These are phyloP conservation scores for Raffaelea ambrosiae DNA, from an alignment of 2,329 filamentous ascomycete genomes.

Conservation along the genomic window DNA sequence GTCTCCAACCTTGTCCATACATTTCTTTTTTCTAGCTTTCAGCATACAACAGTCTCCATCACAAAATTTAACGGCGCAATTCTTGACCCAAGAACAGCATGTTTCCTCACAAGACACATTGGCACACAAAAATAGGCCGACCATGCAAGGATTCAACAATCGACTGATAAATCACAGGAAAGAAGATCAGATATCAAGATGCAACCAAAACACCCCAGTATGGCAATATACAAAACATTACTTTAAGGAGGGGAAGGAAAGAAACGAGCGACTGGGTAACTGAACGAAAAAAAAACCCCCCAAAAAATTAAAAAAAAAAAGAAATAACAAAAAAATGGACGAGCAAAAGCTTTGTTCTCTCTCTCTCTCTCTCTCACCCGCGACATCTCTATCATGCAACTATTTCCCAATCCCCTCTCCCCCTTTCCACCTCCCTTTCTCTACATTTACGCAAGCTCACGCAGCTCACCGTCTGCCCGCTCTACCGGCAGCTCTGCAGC, in stretches of 20 bases:
- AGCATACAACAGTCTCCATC: too few relatives aligned
- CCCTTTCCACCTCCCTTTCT: too few relatives aligned
- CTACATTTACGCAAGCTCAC: constrained; percentile 20
- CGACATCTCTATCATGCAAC: background rate
- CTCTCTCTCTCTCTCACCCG: background rate
- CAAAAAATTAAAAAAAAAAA: background rate
- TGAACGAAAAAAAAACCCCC: background rate
- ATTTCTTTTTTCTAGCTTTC: too few relatives aligned
- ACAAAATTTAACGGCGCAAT: too few relatives aligned
- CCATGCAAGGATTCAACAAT: background rate
- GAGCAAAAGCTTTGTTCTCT: background rate
- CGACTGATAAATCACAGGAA: background rate
- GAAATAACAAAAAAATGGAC: background rate
- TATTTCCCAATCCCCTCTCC: background rate
- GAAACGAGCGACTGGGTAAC: background rate
- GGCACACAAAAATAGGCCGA: background rate
- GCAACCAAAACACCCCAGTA: background rate
- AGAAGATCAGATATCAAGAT: background rate
- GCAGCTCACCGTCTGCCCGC: constrained; percentile 21
- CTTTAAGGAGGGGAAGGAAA: background rate
- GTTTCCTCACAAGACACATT: too few relatives aligned
- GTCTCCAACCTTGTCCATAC: too few relatives aligned
- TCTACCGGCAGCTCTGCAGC: constrained; percentile 21
- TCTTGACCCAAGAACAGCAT: too few relatives aligned
- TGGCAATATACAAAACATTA: background rate